Evolutionary conservation across 208 protist genomes (phyloP).

Genomic region (Trypanosoma lewisi): DNA sequence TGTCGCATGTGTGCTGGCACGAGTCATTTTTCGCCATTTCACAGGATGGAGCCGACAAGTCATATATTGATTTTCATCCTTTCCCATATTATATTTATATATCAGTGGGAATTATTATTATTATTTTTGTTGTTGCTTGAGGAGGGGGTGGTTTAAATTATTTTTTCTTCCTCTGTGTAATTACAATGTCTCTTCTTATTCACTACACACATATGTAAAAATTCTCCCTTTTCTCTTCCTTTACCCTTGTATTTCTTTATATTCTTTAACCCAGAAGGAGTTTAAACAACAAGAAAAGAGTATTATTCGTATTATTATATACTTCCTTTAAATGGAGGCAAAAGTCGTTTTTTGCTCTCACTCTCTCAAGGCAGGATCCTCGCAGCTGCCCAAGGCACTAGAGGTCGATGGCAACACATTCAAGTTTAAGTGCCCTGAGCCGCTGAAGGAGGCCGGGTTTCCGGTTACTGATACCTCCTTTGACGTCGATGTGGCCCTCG

Average conservation of each 20-base stretch:
- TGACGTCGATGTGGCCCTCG: slow-evolving; percentile 52
- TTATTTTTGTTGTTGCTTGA: background rate
- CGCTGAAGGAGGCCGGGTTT: slow-evolving; percentile 63
- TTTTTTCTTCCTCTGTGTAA: slow-evolving; percentile 2
- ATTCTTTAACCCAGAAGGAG: too few relatives aligned
- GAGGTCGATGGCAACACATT: slow-evolving; percentile 48
- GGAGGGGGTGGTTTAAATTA: background rate
- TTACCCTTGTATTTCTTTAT: background rate
- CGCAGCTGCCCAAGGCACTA: slow-evolving; percentile 35
- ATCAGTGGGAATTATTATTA: background rate
- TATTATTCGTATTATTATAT: too few relatives aligned
- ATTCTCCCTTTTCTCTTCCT: slow-evolving; percentile 9
- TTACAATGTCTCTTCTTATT: too few relatives aligned
- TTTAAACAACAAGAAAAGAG: too few relatives aligned
- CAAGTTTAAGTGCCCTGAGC: slow-evolving; percentile 50
- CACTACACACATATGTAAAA: too few relatives aligned
- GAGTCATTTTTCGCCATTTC: slow-evolving; percentile 56
- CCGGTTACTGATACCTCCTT: slow-evolving; percentile 67
- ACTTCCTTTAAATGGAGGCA: slow-evolving; percentile 54
- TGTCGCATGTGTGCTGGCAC: slow-evolving; percentile 30
- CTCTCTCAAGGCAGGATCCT: slow-evolving; percentile 36
- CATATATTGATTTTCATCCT: slow-evolving; percentile 8
- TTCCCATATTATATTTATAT: background rate
- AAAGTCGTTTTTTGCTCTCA: slow-evolving; percentile 71
- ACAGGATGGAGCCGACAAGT: slow-evolving; percentile 58